Conservation (phyloP, 257 asterid genomes). For the Penstemon davidsonii region DNA sequence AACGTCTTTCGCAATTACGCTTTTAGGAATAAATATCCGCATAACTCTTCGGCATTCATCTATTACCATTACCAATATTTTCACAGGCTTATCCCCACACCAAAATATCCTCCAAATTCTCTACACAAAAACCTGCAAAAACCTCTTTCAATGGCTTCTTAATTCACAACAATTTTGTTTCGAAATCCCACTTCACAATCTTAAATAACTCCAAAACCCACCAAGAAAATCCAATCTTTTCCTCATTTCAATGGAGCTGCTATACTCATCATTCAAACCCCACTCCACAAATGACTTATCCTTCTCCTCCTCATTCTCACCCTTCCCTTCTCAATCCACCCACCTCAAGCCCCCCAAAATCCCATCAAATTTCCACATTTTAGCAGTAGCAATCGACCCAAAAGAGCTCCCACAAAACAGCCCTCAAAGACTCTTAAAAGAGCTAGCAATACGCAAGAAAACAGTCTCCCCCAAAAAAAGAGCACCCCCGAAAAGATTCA, state of each 20-base stretch:
- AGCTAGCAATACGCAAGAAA: conserved; percentile 78
- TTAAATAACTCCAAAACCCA: background rate
- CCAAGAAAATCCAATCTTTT: background rate
- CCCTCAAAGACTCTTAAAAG: conserved; percentile 88
- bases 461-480: conserved; percentile 66
- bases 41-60: background rate
- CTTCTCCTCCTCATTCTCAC: conserved; percentile 66
- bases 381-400: conserved; percentile 74
- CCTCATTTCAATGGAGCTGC: conserved; percentile 58
- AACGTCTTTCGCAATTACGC: background rate
- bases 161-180: background rate
- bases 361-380: conserved; percentile 35
- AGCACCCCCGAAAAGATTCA: conserved; percentile 72
- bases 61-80: background rate
- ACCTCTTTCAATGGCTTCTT: conserved; percentile 40
- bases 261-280: conserved; percentile 59
- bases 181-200: conserved; percentile 20
- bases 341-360: conserved; percentile 48
- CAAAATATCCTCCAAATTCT: background rate
- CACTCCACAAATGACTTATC: conserved; percentile 57
- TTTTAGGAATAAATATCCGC: conserved; percentile 21
- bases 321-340: conserved; percentile 52
- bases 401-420: conserved; percentile 87
- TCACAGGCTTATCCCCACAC: conserved; percentile 42
- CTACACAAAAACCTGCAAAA: conserved; percentile 50